phyloP scores from a whole-genome alignment of 257 asterid species.

The Solanum acaule region DNA sequence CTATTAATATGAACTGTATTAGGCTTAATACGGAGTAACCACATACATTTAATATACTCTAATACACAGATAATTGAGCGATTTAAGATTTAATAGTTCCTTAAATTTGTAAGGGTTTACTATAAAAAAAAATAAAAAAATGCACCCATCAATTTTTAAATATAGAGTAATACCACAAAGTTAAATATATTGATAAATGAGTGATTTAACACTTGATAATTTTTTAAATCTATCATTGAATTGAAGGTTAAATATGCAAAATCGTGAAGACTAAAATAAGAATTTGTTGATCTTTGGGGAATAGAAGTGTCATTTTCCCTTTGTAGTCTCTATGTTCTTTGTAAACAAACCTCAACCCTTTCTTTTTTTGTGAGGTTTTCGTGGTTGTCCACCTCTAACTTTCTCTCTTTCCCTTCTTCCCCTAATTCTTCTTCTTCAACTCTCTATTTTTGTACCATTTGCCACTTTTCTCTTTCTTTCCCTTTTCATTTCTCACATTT shows the following conservation, averaged over 20 bases:
- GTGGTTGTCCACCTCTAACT: slow-evolving; percentile 30
- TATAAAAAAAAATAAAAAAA: neutral
- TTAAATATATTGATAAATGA: too few species aligned
- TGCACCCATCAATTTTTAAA: neutral
- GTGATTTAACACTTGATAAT: too few species aligned
- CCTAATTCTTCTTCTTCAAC: slow-evolving; percentile 5
- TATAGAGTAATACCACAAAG: too few species aligned
- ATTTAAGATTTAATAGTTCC: neutral
- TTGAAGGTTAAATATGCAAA: neutral
- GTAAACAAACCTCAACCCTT: slow-evolving; percentile 11
- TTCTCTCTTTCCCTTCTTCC: slow-evolving; percentile 10
- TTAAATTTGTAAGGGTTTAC: neutral
- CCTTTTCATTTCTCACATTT: neutral
- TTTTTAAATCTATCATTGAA: too few species aligned
- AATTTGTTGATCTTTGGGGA: neutral
- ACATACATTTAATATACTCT: neutral
- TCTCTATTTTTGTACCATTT: neutral
- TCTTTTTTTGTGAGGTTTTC: slow-evolving; percentile 20
- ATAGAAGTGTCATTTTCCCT: neutral
- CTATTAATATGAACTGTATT: neutral
- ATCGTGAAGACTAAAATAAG: neutral
- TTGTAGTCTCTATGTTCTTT: neutral
- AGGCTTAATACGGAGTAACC: neutral
- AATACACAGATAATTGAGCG: neutral
- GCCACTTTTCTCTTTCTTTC: slow-evolving; percentile 4